Conservation (phyloP, 331 rosid species). For the Rhamnella rubrinervis region DNA sequence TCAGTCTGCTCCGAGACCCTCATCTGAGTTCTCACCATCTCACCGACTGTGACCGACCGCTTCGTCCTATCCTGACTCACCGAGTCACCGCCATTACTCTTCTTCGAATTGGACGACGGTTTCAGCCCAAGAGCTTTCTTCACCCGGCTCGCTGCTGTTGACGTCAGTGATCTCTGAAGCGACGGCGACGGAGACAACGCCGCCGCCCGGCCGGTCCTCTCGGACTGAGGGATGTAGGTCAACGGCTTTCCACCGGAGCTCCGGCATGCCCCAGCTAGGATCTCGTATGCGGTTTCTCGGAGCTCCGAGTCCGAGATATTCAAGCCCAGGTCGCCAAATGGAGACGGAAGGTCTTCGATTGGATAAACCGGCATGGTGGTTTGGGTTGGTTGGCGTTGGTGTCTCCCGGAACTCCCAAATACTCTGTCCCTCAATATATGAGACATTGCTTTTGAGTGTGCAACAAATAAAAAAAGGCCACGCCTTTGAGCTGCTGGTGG, state of each 20-base stretch:
- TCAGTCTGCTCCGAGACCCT: constrained; percentile 82
- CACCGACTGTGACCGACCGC: constrained; percentile 70
- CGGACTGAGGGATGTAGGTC: constrained; percentile 80
- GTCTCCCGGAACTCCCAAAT: constrained; percentile 39
- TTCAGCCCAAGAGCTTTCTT: constrained; percentile 85
- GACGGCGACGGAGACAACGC: constrained; percentile 41
- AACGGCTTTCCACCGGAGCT: constrained; percentile 72
- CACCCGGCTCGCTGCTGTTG: constrained; percentile 80
- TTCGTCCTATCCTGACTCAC: constrained; percentile 34
- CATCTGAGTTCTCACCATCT: constrained; percentile 86
- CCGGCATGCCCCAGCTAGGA: constrained; percentile 75
- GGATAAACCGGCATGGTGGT: constrained; percentile 55
- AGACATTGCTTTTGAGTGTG: constrained; percentile 31
- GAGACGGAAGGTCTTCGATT: constrained; percentile 52
- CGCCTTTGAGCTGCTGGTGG: constrained; percentile 13
- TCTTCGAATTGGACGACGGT: constrained; percentile 48
- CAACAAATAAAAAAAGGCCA: constrained; percentile 6
- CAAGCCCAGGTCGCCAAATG: constrained; percentile 53
- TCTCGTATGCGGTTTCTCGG: constrained; percentile 86
- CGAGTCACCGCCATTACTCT: constrained; percentile 27
- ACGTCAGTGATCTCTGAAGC: constrained; percentile 74
- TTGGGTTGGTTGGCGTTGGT: constrained; percentile 25
- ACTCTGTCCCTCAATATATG: constrained; percentile 42
- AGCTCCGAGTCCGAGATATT: constrained; percentile 63
- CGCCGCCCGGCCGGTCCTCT: constrained; percentile 49